These are phyloP conservation scores for Lepiota brunneoincarnata DNA, from an alignment of 768 basidiomycete species.

Conservation along the genomic window DNA sequence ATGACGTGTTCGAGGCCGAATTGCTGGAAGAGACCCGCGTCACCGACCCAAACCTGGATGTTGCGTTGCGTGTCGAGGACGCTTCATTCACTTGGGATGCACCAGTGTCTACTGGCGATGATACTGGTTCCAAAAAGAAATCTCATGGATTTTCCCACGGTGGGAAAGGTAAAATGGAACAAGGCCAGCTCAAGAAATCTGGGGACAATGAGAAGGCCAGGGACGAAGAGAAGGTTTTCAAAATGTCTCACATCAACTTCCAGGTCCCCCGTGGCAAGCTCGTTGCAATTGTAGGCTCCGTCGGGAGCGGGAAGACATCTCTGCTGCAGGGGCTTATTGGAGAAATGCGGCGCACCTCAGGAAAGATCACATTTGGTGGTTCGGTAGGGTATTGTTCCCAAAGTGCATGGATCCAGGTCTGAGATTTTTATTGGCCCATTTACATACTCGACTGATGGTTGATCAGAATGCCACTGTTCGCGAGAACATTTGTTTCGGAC, in stretches of 20 bases:
- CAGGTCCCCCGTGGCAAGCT: conserved; percentile 73
- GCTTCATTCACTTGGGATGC: conserved; percentile 89
- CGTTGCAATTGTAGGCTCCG: conserved; percentile 82
- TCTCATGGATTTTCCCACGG: conserved; percentile 10
- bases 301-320: conserved; percentile 70
- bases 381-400: conserved; percentile 83
- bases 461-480: conserved; percentile 75
- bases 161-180: conserved; percentile 12
- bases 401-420: conserved; percentile 85
- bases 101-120: conserved; percentile 50
- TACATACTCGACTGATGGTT: conserved; percentile 2
- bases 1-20: conserved; percentile 84
- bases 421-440: conserved; percentile 6
- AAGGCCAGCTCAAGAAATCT: neutral
- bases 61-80: conserved; percentile 63
- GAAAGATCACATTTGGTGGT: conserved; percentile 71
- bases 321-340: conserved; percentile 74
- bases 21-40: conserved; percentile 55
- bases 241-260: conserved; percentile 61
- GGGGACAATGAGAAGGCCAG: conserved; percentile 15
- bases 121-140: conserved; percentile 29
- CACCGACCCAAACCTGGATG: conserved; percentile 51
- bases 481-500: conserved; percentile 88
- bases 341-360: conserved; percentile 75
- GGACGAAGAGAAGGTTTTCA: conserved; percentile 52